Percentiles rank a stretch among this genome's conserved stretches.
Evolutionary conservation across 2,329 filamentous ascomycete species (phyloP).

Genomic region (Simplicillium aogashimaense): DNA sequence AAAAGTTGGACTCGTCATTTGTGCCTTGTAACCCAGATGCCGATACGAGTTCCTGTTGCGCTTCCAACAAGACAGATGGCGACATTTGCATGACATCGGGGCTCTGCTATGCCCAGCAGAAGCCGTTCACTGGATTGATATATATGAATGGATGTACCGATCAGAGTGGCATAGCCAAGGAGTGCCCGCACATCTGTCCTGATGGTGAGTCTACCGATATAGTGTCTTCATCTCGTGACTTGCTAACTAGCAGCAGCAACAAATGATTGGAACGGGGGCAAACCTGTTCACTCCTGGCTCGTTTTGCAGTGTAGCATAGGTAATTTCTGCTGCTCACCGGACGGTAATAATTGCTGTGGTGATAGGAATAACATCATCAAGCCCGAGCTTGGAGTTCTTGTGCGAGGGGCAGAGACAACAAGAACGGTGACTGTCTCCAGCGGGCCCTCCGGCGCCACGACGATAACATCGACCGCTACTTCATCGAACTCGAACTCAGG

Average conservation of each 20-base stretch:
- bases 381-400: slow-evolving; percentile 6
- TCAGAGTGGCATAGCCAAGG: slow-evolving; percentile 4
- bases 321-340: slow-evolving; percentile 10
- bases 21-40: slow-evolving; percentile 10
- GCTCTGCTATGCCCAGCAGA: slow-evolving; percentile 10
- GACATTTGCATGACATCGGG: slow-evolving; percentile 13
- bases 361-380: slow-evolving; percentile 2
- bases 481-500: not conserved
- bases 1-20: not conserved
- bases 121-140: slow-evolving; percentile 8
- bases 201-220: slow-evolving; percentile 4
- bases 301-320: slow-evolving; percentile 11
- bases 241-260: slow-evolving; percentile 2
- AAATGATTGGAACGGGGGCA: slow-evolving; percentile 6
- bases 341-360: slow-evolving; percentile 9
- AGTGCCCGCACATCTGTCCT: slow-evolving; percentile 10
- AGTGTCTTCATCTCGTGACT: not conserved
- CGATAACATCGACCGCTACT: slow-evolving; percentile 2
- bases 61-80: slow-evolving; percentile 7
- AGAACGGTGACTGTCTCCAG: slow-evolving; percentile 1
- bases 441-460: not conserved
- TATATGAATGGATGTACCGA: slow-evolving; percentile 13
- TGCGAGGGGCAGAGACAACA: slow-evolving; percentile 2
- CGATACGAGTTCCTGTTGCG: slow-evolving; percentile 12
- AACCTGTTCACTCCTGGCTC: slow-evolving; percentile 2